Evolutionary conservation across 306 rosid species (phyloP).

Genomic region (Betula pendula): DNA sequence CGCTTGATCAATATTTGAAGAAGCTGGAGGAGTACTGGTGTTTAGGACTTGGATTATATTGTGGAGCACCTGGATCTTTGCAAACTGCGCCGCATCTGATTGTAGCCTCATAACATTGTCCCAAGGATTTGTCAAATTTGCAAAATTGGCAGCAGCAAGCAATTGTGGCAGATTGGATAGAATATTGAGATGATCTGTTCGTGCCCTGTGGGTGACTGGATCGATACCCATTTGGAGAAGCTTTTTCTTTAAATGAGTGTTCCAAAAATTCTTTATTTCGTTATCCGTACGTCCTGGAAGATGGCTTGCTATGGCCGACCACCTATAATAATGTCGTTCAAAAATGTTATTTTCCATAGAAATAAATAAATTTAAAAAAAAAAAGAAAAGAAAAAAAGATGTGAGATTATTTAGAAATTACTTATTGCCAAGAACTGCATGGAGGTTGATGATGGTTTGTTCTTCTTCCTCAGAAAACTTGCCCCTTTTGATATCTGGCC

Average conservation of each 20-base stretch:
- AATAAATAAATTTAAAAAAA: too few relatives aligned
- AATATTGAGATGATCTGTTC: slow-evolving; percentile 44
- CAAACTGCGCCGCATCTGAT: slow-evolving; percentile 46
- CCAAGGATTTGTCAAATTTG: slow-evolving; percentile 29
- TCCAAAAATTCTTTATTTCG: slow-evolving; percentile 86
- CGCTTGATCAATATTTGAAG: slow-evolving; percentile 34
- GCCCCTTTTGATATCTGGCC: slow-evolving; percentile 85
- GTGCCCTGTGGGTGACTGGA: slow-evolving; percentile 71
- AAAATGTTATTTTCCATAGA: too few relatives aligned
- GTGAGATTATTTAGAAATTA: slow-evolving; percentile 14
- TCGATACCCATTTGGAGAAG: slow-evolving; percentile 76
- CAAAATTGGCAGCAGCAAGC: slow-evolving; percentile 42
- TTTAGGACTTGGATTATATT: slow-evolving; percentile 48
- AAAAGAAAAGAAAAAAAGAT: too few relatives aligned
- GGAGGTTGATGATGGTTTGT: slow-evolving; percentile 59
- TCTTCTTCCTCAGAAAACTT: slow-evolving; percentile 63
- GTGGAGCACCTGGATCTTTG: slow-evolving; percentile 51
- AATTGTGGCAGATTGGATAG: slow-evolving; percentile 53
- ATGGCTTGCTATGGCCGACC: slow-evolving; percentile 81
- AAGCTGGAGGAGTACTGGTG: slow-evolving; percentile 1
- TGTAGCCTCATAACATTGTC: slow-evolving; percentile 38
- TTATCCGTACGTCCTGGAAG: slow-evolving; percentile 83
- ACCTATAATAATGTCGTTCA: slow-evolving; percentile 55
- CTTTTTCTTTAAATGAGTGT: slow-evolving; percentile 74
- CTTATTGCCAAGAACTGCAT: slow-evolving; percentile 76